These are phyloP conservation scores for Biscogniauxia sp. DNA, from an alignment of 2,329 filamentous ascomycete genomes.

Conservation along the genomic window DNA sequence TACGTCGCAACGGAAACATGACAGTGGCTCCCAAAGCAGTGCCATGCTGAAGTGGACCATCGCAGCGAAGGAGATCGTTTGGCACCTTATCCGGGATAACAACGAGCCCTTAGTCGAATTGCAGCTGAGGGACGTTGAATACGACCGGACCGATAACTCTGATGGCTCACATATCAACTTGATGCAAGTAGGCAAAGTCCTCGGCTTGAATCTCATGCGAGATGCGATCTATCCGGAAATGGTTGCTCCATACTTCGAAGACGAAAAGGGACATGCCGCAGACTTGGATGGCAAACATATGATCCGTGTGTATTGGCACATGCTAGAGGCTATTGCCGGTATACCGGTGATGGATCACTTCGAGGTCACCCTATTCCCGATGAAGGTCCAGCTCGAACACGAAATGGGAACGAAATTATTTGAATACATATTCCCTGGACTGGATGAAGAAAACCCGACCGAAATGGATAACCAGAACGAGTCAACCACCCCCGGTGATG, in stretches of 20 bases:
- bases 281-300: constrained; percentile 71
- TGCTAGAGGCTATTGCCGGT: constrained; percentile 95
- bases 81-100: constrained; percentile 88
- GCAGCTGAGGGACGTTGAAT: constrained; percentile 85
- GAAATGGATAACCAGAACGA: constrained; percentile 49
- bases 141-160: constrained; percentile 93
- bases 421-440: constrained; percentile 94
- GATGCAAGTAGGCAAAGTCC: constrained; percentile 82
- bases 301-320: constrained; percentile 94
- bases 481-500: constrained; percentile 51
- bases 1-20: constrained; percentile 84
- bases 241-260: constrained; percentile 83
- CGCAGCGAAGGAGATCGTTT: constrained; percentile 91
- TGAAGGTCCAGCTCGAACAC: constrained; percentile 90
- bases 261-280: constrained; percentile 50
- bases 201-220: constrained; percentile 84
- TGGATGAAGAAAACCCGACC: constrained; percentile 52
- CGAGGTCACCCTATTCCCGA: constrained; percentile 87
- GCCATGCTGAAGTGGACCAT: constrained; percentile 90
- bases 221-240: constrained; percentile 95
- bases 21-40: constrained; percentile 68
- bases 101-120: constrained; percentile 89
- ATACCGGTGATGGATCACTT: constrained; percentile 98
- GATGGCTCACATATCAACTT: constrained; percentile 95
- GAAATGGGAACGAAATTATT: constrained; percentile 92